A percentile compares a stretch with the other conserved stretches of the same genome.
Conservation (phyloP, 1,139 yeast genomes). For the Candida glucosophila region DNA sequence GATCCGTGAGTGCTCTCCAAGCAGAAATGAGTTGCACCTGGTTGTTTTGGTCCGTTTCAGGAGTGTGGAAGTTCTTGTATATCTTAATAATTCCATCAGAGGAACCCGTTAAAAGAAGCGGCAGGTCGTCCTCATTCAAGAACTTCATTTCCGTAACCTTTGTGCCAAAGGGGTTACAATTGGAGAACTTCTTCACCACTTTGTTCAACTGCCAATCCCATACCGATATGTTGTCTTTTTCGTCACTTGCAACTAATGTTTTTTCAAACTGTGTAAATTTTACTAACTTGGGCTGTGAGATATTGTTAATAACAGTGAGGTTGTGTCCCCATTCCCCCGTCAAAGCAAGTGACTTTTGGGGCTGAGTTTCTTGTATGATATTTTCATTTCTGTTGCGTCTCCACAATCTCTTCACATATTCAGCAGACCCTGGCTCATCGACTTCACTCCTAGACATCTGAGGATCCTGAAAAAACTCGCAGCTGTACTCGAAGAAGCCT, state of each 20-base stretch:
- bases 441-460: conserved; percentile 82
- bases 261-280: conserved; percentile 89
- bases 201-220: conserved; percentile 78
- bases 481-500: conserved; percentile 77
- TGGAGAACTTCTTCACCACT: conserved; percentile 62
- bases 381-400: conserved; percentile 81
- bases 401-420: conserved; percentile 80
- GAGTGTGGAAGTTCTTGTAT: conserved; percentile 65
- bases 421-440: conserved; percentile 91
- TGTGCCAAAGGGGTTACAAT: conserved; percentile 81
- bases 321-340: conserved; percentile 80
- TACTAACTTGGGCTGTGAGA: conserved; percentile 70
- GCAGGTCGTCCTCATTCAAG: conserved; percentile 85
- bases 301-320: conserved; percentile 56
- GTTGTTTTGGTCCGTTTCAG: conserved; percentile 19
- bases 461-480: conserved; percentile 94
- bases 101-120: conserved; percentile 78
- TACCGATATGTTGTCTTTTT: conserved; percentile 71
- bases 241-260: conserved; percentile 73
- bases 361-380: conserved; percentile 82
- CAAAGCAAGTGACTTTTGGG: conserved; percentile 76
- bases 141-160: conserved; percentile 81
- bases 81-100: conserved; percentile 89
- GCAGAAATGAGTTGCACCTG: conserved; percentile 64
- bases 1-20: conserved; percentile 90